Base-by-base conservation (phyloP, 371 early-diverging fungal genomes). In the Circinella umbellata region DNA sequence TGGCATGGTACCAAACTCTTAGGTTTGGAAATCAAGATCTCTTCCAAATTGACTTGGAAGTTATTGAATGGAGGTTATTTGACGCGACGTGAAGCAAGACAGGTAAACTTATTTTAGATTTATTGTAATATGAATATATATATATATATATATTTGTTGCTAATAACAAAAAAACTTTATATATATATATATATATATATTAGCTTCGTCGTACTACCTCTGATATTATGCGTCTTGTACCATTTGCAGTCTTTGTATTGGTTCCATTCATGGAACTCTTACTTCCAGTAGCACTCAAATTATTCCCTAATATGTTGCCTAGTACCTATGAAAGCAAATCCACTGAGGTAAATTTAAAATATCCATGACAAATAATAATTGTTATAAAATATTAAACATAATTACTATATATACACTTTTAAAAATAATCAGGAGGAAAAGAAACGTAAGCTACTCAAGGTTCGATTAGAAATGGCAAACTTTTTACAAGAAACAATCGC, bases 231-330 rank as follows among this genome's bases (percentile, higher is more conserved):
- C 91, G 97, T 7, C 78, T 99, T 53, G 90, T 98, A 15, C 99
- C 99, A 10, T 97, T 99, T 75, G 84, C 94, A 3, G 89, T 98
- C 66, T 94, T 99, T 76, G 67, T 99, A 37, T 83, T 95, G 69
- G 93, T 99, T 27, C 99, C 99, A 48, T 98, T 98, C 80, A 91
- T 96, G 82, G 98, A 98, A 81, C 85, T 99, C 14, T 80, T 95
- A 34, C 78, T 99, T 35, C 99, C 99, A 4, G 89, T 99, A 27
- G 90, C 95, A 14, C 82, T 99, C 46, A 93, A 94, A 76, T 79
- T 99, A 60, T 99, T 97, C 91, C 99, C 99, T 46, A 94, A 96
- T 76, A 96, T 99, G 95, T 80, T 99, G 49, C 99, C 99, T 4
- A 93, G 93, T 69, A 97, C 99, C 4, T 99, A 95, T 79, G 96